Base-by-base conservation (phyloP, 2,329 filamentous ascomycete genomes). In the Paecilomyces fulvus region DNA sequence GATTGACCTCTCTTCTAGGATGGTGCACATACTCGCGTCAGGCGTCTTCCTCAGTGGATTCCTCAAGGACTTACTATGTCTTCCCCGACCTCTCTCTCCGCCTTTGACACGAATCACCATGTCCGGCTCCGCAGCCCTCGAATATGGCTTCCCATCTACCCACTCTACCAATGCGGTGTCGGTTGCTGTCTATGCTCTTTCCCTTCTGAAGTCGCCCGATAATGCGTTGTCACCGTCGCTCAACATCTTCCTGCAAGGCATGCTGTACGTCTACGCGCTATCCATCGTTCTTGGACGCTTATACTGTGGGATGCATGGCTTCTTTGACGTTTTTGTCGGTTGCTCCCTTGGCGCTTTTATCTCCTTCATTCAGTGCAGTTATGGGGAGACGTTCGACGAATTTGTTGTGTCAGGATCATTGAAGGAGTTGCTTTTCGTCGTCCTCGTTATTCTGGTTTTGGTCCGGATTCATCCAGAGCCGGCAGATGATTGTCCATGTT, bases 221-320 rank as follows among this genome's bases (percentile, higher is more conserved):
- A 84, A 85, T 55, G 77, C 81, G 17, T 77, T 89, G 58, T 74
- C 81, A 30, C 75, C 83, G 2, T 75, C 81, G 17, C 79, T 83
- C 1, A 86, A 83, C 63, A 60, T 85, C 3, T 73, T 80, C 3
- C 76, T 95, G 25, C 88, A 94, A 68, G 71, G 74, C 4, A 72
- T 89, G 5, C 85, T 87, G 46, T 95, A 94, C 71, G 86, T 90
- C 64, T 99, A 97, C 69, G 90, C 89, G 31, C 75, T 84, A 11
- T 96, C 92, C 25, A 97, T 99, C 67, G 83, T 96, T 46, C 77
- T 97, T 60, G 94, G 94, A 5, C 85, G 94, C 20, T 79, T 99
- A 33, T 97, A 99, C 76, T 99, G 94, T 69, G 94, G 94, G 59
- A 99, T 99, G 94, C 94, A 99, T 74, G 94, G 94, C 10, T 96